Evolutionary conservation across 2,329 filamentous ascomycete species (phyloP).

Genomic region (Clarireedia monteithiana): DNA sequence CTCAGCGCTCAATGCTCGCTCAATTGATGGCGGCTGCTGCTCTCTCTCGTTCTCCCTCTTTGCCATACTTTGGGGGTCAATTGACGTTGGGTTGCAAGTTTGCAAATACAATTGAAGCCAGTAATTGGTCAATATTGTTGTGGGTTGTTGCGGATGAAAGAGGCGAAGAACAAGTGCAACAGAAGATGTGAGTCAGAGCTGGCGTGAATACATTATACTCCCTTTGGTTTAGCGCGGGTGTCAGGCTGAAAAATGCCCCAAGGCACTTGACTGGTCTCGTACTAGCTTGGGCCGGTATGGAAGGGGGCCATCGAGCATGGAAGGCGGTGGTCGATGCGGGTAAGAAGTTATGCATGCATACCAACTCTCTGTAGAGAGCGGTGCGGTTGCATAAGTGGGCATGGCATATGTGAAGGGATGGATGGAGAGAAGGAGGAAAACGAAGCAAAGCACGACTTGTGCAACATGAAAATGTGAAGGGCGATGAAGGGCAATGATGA

Average conservation of each 20-base stretch:
- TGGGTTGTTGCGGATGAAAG: conserved; percentile 4
- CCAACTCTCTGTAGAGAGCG: neutral
- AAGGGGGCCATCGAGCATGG: neutral
- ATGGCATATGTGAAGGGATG: neutral
- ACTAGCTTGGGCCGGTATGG: neutral
- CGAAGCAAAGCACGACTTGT: neutral
- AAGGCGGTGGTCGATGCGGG: conserved; percentile 4
- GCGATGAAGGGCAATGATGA: too few species aligned
- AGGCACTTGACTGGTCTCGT: neutral
- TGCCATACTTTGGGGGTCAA: neutral
- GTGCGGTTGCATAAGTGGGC: neutral
- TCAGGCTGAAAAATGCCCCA: neutral
- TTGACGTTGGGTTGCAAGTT: conserved; percentile 1
- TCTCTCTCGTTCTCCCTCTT: neutral
- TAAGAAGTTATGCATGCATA: neutral
- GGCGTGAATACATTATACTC: neutral
- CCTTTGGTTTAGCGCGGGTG: neutral
- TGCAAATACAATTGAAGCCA: neutral
- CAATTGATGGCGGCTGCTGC: too few species aligned
- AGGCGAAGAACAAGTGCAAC: neutral
- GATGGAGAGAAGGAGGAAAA: neutral
- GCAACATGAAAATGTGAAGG: too few species aligned
- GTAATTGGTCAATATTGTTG: conserved; percentile 5
- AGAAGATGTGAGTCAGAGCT: conserved; percentile 4
- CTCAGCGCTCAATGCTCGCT: too few species aligned